phyloP scores from a whole-genome alignment of 1,284 basidiomycete species.

The Malassezia psittaci region DNA sequence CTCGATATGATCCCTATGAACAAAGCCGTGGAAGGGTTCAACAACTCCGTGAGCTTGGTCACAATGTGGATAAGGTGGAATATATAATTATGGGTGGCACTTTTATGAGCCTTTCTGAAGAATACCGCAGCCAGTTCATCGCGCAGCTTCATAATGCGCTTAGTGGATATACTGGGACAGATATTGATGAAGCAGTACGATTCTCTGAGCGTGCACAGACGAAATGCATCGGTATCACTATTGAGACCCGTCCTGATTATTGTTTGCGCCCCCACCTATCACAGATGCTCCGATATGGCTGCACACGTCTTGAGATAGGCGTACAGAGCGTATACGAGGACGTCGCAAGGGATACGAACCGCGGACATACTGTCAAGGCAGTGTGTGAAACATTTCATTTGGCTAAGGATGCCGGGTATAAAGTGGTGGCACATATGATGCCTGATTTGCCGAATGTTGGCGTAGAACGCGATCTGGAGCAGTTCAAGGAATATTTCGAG shows the following conservation, averaged over 20 bases:
- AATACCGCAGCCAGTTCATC: slow-evolving; percentile 84
- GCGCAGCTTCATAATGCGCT: slow-evolving; percentile 95
- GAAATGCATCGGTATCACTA: slow-evolving; percentile 97
- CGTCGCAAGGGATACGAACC: slow-evolving; percentile 94
- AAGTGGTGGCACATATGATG: slow-evolving; percentile 59
- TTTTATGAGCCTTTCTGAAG: slow-evolving; percentile 98
- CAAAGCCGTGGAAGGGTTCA: slow-evolving; percentile 90
- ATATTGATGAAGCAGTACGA: slow-evolving; percentile 95
- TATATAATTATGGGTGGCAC: slow-evolving; percentile 99
- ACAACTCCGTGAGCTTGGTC: slow-evolving; percentile 84
- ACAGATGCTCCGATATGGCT: slow-evolving; percentile 98
- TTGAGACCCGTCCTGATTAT: slow-evolving; percentile 97
- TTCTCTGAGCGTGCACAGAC: slow-evolving; percentile 95
- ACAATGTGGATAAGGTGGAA: slow-evolving; percentile 96
- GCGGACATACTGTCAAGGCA: slow-evolving; percentile 87
- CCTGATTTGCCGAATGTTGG: slow-evolving; percentile 81
- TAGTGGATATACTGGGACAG: slow-evolving; percentile 77
- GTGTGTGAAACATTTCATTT: slow-evolving; percentile 96
- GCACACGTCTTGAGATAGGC: slow-evolving; percentile 93
- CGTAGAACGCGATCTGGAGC: slow-evolving; percentile 90
- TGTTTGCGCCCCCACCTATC: slow-evolving; percentile 92
- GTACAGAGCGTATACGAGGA: slow-evolving; percentile 99
- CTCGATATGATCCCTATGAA: slow-evolving; percentile 96
- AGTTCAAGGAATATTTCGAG: slow-evolving; percentile 97
- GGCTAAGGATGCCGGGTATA: slow-evolving; percentile 97